Percentiles rank a stretch among this genome's conserved stretches.
Conservation (phyloP, 2,329 filamentous ascomycete genomes). For the Cryoendolithus antarcticus region DNA sequence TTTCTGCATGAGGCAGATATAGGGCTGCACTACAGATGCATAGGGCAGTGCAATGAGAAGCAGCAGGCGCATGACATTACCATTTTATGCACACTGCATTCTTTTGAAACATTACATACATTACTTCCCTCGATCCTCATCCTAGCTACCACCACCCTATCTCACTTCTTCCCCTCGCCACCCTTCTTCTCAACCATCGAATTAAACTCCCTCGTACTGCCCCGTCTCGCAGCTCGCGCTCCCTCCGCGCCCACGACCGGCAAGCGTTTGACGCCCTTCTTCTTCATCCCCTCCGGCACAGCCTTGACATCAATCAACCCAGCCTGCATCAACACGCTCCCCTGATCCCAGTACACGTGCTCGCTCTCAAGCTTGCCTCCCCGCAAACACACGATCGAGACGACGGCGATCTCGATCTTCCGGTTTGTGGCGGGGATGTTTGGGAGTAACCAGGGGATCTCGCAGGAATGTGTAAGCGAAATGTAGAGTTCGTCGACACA, state of each 20-base stretch:
- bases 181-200: too few relatives aligned
- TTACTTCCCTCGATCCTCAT: too few relatives aligned
- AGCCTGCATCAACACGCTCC: constrained; percentile 46
- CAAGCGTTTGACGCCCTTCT: constrained; percentile 33
- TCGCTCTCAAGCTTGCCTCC: constrained; percentile 44
- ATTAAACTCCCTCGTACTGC: constrained; percentile 31
- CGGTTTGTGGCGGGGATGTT: constrained; percentile 32
- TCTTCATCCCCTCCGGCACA: constrained; percentile 35
- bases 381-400: constrained; percentile 44
- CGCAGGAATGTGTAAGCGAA: constrained; percentile 43
- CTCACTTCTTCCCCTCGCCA: too few relatives aligned
- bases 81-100: too few relatives aligned
- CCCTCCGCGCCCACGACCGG: constrained; percentile 35
- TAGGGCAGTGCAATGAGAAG: too few relatives aligned
- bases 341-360: constrained; percentile 52
- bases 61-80: too few relatives aligned
- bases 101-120: too few relatives aligned
- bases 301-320: constrained; percentile 44
- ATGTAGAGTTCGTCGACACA: constrained; percentile 50
- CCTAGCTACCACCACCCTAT: too few relatives aligned
- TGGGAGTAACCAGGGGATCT: constrained; percentile 41
- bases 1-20: too few relatives aligned
- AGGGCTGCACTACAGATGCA: too few relatives aligned
- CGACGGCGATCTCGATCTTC: constrained; percentile 42
- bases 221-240: constrained; percentile 34